Evolutionary conservation across 306 rosid species (phyloP).

Genomic region (Geum urbanum): DNA sequence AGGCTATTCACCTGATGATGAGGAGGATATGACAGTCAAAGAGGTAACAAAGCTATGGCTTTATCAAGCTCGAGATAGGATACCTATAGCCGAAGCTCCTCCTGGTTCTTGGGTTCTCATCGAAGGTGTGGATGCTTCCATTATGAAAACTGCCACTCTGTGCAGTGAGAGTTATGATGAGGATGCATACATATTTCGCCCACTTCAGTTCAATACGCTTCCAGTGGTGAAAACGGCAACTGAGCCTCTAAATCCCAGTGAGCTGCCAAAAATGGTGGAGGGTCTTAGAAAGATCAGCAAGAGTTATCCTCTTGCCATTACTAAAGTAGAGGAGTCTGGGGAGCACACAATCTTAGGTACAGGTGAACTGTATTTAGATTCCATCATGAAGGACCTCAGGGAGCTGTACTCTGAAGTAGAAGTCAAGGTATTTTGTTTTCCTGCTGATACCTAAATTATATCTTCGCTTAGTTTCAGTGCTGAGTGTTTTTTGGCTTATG

Average conservation of each 20-base stretch:
- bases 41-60: conserved; percentile 97
- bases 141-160: conserved; percentile 96
- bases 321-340: conserved; percentile 98
- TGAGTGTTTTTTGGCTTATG: conserved; percentile 15
- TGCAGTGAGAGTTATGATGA: conserved; percentile 74
- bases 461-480: not conserved
- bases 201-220: conserved; percentile 92
- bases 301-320: conserved; percentile 95
- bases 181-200: conserved; percentile 87
- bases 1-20: conserved; percentile 97
- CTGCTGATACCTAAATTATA: not conserved
- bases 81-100: conserved; percentile 89
- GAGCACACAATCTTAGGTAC: conserved; percentile 96
- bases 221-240: conserved; percentile 97
- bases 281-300: conserved; percentile 97
- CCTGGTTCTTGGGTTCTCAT: conserved; percentile 98
- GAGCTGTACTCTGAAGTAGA: conserved; percentile 98
- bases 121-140: conserved; percentile 99
- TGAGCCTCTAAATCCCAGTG: conserved; percentile 96
- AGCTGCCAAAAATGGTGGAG: conserved; percentile 98
- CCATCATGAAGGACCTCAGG: conserved; percentile 97
- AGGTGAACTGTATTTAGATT: conserved; percentile 97
- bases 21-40: conserved; percentile 94
- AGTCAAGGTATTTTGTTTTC: conserved; percentile 62
- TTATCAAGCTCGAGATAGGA: conserved; percentile 93